Percentiles rank a stretch among this genome's conserved stretches.
Conservation (phyloP, 208 protist genomes). For the Trypanosoma boissoni region DNA sequence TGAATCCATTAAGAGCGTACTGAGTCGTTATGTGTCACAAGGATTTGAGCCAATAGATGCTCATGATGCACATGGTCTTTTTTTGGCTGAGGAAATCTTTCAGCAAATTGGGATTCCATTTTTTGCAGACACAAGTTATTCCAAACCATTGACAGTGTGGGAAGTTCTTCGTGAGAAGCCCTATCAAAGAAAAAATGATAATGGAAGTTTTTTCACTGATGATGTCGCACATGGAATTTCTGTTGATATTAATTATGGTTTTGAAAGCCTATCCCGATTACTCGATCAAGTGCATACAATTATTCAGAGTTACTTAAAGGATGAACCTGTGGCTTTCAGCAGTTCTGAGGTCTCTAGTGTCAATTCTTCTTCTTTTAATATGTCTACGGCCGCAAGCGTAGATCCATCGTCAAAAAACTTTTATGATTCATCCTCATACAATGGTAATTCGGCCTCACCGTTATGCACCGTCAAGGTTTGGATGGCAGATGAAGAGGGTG, state of each 20-base stretch:
- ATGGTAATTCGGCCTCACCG: no score
- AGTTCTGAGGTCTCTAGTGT: no score
- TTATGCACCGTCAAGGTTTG: no score
- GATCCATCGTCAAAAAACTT: no score
- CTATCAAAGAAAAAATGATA: background rate
- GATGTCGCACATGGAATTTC: background rate
- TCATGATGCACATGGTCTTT: conserved; percentile 13
- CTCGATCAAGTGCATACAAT: no score
- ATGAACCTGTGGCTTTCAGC: no score
- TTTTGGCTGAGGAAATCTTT: conserved; percentile 5
- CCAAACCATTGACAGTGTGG: conserved; percentile 2
- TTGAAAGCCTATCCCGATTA: no score
- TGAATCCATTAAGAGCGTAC: conserved; percentile 5
- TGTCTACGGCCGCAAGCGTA: no score
- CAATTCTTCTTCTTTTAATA: no score
- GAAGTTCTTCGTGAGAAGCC: background rate
- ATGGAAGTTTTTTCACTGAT: background rate
- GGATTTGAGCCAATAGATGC: conserved; percentile 18
- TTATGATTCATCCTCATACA: no score
- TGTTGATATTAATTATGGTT: background rate
- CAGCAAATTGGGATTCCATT: conserved; percentile 8
- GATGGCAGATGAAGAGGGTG: no score
- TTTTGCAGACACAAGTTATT: conserved; percentile 6
- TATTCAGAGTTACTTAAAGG: no score
- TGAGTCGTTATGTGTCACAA: conserved; percentile 4